phyloP scores from a whole-genome alignment of 208 protist genomes.

The Porcisia deanei region DNA sequence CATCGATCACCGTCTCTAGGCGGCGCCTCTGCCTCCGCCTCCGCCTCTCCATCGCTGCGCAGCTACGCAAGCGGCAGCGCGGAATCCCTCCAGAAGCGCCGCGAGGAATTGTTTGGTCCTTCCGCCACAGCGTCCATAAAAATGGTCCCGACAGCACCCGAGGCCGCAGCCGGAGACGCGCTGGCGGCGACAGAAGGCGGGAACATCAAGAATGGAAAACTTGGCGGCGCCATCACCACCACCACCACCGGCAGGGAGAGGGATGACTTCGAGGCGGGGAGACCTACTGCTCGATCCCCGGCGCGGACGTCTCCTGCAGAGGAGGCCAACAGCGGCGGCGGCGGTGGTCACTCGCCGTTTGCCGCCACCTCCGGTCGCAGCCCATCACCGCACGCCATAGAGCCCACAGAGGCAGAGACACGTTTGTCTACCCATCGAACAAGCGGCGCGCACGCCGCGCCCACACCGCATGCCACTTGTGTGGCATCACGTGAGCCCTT shows the following conservation, averaged over 20 bases:
- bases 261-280: neutral
- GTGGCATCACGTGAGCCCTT: slow-evolving; percentile 38
- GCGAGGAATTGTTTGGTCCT: slow-evolving; percentile 52
- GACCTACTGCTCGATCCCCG: neutral
- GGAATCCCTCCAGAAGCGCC: slow-evolving; percentile 54
- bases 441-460: neutral
- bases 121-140: neutral
- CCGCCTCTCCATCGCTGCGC: slow-evolving; percentile 24
- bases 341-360: neutral
- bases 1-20: slow-evolving; percentile 28
- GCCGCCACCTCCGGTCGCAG: neutral
- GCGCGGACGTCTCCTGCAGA: neutral
- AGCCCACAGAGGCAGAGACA: neutral
- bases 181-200: neutral
- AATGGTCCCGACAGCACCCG: neutral
- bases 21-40: slow-evolving; percentile 20
- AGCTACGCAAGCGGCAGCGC: slow-evolving; percentile 45
- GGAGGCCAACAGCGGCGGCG: neutral
- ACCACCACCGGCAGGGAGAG: too few species aligned
- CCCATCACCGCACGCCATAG: too few species aligned
- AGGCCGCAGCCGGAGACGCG: slow-evolving; percentile 9
- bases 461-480: neutral
- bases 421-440: neutral
- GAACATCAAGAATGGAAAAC: neutral
- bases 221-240: neutral